These are phyloP conservation scores for Scheffersomyces lignicola DNA, from an alignment of 1,139 yeast genomes.

Conservation along the genomic window DNA sequence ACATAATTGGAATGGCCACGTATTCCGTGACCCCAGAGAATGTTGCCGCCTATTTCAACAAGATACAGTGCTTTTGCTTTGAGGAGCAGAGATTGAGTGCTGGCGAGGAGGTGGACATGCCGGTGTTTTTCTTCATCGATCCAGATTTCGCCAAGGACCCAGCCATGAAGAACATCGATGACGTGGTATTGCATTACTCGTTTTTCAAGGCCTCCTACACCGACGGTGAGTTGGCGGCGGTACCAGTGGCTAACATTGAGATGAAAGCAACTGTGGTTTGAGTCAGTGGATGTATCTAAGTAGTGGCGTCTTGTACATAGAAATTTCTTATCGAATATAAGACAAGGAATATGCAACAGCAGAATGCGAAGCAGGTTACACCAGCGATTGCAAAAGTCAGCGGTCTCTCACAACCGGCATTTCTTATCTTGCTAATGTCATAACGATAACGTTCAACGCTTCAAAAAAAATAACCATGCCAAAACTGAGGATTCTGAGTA, in stretches of 20 bases:
- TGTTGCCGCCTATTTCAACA: constrained; percentile 93
- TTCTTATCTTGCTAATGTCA: no score
- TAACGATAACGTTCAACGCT: no score
- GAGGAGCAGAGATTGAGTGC: constrained; percentile 93
- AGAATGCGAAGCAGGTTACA: no score
- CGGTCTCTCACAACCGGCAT: no score
- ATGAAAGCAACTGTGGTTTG: constrained; percentile 17
- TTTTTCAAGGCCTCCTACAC: constrained; percentile 72
- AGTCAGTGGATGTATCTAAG: not conserved
- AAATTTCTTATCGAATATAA: no score
- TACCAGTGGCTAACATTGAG: constrained; percentile 30
- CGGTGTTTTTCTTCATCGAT: constrained; percentile 95
- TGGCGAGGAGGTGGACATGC: constrained; percentile 99
- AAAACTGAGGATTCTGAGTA: no score
- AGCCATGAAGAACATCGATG: constrained; percentile 85
- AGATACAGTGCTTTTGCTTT: constrained; percentile 96
- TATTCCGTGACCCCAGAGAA: constrained; percentile 95
- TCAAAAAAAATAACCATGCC: no score
- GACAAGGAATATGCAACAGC: no score
- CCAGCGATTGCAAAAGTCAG: no score
- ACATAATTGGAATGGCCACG: constrained; percentile 97
- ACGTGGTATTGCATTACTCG: constrained; percentile 87
- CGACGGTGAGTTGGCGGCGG: constrained; percentile 47
- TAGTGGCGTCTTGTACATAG: no score
- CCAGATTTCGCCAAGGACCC: constrained; percentile 98